Conservation (phyloP, 2,329 filamentous ascomycete genomes). For the Claviceps humidiphila region DNA sequence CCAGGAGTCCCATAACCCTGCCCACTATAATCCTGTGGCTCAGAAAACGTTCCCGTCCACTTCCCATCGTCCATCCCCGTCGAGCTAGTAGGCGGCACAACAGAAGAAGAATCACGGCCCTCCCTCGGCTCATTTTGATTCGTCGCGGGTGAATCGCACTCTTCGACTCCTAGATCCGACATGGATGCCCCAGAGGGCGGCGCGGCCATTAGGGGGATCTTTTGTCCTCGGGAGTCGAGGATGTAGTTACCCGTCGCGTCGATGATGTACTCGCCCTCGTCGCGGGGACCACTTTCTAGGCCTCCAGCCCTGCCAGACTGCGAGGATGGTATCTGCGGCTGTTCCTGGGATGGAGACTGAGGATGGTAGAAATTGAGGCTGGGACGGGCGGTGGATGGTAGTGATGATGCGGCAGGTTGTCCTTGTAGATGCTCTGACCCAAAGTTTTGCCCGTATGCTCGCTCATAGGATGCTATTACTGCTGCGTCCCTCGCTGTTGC, state of each 20-base stretch:
- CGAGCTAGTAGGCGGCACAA: slow-evolving; percentile 1
- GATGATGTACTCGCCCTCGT: slow-evolving; percentile 59
- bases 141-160: slow-evolving; percentile 42
- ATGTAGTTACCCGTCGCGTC: slow-evolving; percentile 48
- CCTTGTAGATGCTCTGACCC: slow-evolving; percentile 26
- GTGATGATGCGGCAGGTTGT: slow-evolving; percentile 20
- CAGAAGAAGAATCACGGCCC: slow-evolving; percentile 18
- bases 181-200: slow-evolving; percentile 29
- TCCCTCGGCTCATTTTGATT: slow-evolving; percentile 27
- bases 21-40: slow-evolving; percentile 49
- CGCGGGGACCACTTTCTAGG: slow-evolving; percentile 54
- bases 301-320: slow-evolving; percentile 13
- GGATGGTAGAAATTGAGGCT: slow-evolving; percentile 12
- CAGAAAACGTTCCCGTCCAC: slow-evolving; percentile 29
- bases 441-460: slow-evolving; percentile 19
- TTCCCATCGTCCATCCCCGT: slow-evolving; percentile 18
- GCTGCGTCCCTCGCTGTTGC: slow-evolving; percentile 27
- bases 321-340: background rate
- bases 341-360: slow-evolving; percentile 9
- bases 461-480: slow-evolving; percentile 10
- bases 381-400: slow-evolving; percentile 16
- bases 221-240: slow-evolving; percentile 46
- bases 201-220: slow-evolving; percentile 36
- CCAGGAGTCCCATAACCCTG: slow-evolving; percentile 52
- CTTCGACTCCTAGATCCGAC: slow-evolving; percentile 42